phyloP scores from a whole-genome alignment of 192 early-diverging fungal genomes.

The Backusella tuberculispora region DNA sequence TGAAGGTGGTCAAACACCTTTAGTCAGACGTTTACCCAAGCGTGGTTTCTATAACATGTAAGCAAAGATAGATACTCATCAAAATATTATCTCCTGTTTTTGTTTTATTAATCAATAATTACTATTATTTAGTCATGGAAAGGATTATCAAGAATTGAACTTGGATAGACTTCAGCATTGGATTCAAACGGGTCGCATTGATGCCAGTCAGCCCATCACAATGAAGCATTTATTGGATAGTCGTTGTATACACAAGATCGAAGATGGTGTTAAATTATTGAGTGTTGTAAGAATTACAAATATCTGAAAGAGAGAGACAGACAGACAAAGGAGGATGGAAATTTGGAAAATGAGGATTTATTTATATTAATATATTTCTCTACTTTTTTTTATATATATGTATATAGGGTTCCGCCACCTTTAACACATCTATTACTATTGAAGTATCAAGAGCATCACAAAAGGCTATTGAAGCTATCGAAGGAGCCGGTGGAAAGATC shows the following conservation, averaged over 20 bases:
- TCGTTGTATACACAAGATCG: constrained; percentile 69
- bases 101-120: constrained; percentile 12
- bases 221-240: constrained; percentile 74
- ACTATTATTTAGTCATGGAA: constrained; percentile 49
- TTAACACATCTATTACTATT: constrained; percentile 78
- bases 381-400: neutral
- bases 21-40: constrained; percentile 83
- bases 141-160: constrained; percentile 73
- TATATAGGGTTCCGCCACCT: constrained; percentile 72
- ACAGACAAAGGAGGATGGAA: no score
- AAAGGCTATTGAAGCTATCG: constrained; percentile 79
- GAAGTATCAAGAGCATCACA: constrained; percentile 84
- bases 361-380: neutral
- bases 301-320: neutral
- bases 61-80: neutral
- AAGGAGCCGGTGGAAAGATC: constrained; percentile 80
- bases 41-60: constrained; percentile 79
- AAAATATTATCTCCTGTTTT: neutral
- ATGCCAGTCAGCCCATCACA: constrained; percentile 79
- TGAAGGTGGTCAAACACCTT: constrained; percentile 92
- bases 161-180: constrained; percentile 92
- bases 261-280: constrained; percentile 88
- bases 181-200: constrained; percentile 84
- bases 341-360: neutral
- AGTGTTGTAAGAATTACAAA: constrained; percentile 50